Evolutionary conservation across 2,329 filamentous ascomycete species (phyloP).

Genomic region (Diplodia corticola): DNA sequence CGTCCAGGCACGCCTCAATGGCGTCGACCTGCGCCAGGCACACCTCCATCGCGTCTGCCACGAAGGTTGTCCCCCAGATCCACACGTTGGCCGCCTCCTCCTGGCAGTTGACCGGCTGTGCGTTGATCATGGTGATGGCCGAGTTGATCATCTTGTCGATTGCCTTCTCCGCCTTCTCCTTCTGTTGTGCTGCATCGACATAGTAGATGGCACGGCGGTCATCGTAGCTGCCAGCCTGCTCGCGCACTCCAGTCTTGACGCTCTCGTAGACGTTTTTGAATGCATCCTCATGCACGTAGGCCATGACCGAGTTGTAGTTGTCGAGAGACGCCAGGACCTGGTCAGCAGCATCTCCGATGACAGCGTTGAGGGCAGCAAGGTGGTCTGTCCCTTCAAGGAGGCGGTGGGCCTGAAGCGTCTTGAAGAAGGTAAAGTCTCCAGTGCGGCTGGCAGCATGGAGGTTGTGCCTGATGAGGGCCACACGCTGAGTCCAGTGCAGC

Average conservation of each 20-base stretch:
- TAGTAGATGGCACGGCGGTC: slow-evolving; percentile 40
- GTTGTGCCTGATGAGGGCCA: slow-evolving; percentile 48
- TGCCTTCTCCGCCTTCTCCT: slow-evolving; percentile 47
- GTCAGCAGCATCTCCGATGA: slow-evolving; percentile 47
- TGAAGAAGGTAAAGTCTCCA: slow-evolving; percentile 51
- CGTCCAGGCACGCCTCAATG: slow-evolving; percentile 44
- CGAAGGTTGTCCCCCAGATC: slow-evolving; percentile 47
- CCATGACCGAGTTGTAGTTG: slow-evolving; percentile 48
- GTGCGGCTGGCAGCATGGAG: slow-evolving; percentile 47
- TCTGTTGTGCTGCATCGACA: slow-evolving; percentile 48
- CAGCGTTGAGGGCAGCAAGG: slow-evolving; percentile 43
- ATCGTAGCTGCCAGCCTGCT: slow-evolving; percentile 17
- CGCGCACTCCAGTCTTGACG: slow-evolving; percentile 36
- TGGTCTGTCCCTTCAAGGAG: slow-evolving; percentile 49
- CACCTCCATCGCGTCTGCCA: slow-evolving; percentile 48
- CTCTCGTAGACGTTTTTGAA: slow-evolving; percentile 50
- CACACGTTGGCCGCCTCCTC: slow-evolving; percentile 47
- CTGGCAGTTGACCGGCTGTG: slow-evolving; percentile 40
- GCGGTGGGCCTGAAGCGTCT: slow-evolving; percentile 46
- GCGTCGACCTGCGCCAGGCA: slow-evolving; percentile 43
- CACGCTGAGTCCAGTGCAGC: slow-evolving; percentile 49
- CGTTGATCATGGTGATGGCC: slow-evolving; percentile 46
- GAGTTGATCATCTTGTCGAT: slow-evolving; percentile 50
- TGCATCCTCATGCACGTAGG: slow-evolving; percentile 49
- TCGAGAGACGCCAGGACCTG: slow-evolving; percentile 46